Evolutionary conservation across 1,139 yeast genomes (phyloP), one percentile per base, ranked within the genome.

Genomic region (Debaryomyces coudertii): DNA sequence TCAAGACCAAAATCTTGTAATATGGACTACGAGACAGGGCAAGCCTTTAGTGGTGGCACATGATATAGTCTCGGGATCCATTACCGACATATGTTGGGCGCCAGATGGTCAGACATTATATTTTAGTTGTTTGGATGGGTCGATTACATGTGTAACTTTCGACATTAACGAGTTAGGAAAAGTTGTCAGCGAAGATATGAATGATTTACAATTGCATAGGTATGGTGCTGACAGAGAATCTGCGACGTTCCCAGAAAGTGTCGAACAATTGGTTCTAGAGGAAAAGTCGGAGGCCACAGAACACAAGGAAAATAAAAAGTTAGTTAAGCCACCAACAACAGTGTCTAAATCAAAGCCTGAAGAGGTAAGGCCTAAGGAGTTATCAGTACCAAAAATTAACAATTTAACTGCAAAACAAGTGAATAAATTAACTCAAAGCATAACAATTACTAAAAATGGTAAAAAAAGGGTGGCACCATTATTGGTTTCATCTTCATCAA

Each of bases 181-280:
- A 31, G 82, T 83, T 2, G 81, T 88, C 1, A 82, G 93, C 9
- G 89, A 81, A 36, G 86, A 81, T 47, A 57, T 65, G 38, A 83
- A 87, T 49, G 85, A 81, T 49, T 75, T 79, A 41, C 89, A 87
- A 50, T 74, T 93, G 48, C 83, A 85, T 52, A 77, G 90, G 53
- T 93, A 87, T 61, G 99, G 99, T 49, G 92, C 89, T 2, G 96
- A 89, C 53, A 77, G 92, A 49, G 97, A 90, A 52, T 81, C 88
- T 5, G 76, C 86, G 66, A 84, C 85, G 15, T 86, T 90, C 56
- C 96, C 97, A 0, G 98, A 93, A 58, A 85, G 95, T 61, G 79
- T 86, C 0, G 87, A 82, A 45, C 97, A 92, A 63, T 72, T 93
- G 47, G 63, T 69, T 6, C 69, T 92, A 31, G 97, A 90, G 57